Evolutionary conservation across 2,329 filamentous ascomycete species (phyloP), one percentile per base, ranked within the genome.

Genomic region (Domatiomyces catenatus): DNA sequence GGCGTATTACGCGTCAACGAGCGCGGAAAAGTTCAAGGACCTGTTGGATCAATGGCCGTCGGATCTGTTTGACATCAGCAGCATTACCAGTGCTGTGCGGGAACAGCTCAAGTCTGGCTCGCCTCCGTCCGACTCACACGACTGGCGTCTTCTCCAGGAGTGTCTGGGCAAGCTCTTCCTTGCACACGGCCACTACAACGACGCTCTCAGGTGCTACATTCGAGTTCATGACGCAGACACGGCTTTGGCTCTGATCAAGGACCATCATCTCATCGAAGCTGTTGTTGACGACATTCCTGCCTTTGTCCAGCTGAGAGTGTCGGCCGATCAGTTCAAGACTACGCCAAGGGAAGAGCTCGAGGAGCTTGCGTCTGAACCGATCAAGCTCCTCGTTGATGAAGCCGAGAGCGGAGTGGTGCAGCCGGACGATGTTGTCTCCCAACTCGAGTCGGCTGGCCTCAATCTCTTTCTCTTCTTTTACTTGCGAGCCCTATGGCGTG

Each of bases 71-170:
- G 83, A 93, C 54, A 79, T 86, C 51, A 76, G 77, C 50, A 83
- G 79, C 49, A 77, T 98, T 45, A 82, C 84, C 4, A 81, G 81
- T 12, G 81, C 83, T 0, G 79, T 96, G 49, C 84, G 94, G 62
- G 84, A 86, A 50, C 87, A 90, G 60, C 75, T 96, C 6, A 81
- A 82, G 44, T 84, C 80, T 51, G 79, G 82, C 8, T 82, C 88
- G 60, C 52, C 47, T 10, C 75, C 76, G 2, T 81, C 88, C 63
- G 84, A 88, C 56, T 85, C 81, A 47, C 70, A 89, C 50, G 89
- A 96, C 61, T 96, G 90, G 90, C 79, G 80, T 20, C 84, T 93
- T 52, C 76, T 98, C n/a, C 81, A 88, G 69, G 86, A 89, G 62
- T 81, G 84, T 52, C 72, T 98, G 36, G 90, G 87, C 0, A 87